Conservation (phyloP, 2,329 filamentous ascomycete genomes). For the Trichophaea hybrida region DNA sequence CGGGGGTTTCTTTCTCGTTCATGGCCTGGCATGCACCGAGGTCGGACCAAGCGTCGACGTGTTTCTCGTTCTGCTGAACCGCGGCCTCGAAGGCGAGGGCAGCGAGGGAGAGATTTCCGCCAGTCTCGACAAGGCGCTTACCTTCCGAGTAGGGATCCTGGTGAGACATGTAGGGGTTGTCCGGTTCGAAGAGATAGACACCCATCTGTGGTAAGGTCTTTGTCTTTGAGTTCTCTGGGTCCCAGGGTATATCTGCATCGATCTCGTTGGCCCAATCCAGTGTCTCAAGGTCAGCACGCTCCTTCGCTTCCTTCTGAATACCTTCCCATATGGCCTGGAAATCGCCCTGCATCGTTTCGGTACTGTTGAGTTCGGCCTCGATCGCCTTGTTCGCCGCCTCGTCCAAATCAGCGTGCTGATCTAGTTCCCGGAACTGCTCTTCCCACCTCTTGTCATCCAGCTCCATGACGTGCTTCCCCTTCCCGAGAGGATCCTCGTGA, state of each 20-base stretch:
- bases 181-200: conserved; percentile 86
- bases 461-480: conserved; percentile 69
- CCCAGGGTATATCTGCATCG: conserved; percentile 51
- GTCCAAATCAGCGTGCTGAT: conserved; percentile 43
- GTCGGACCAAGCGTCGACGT: conserved; percentile 86
- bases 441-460: conserved; percentile 92
- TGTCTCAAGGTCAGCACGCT: conserved; percentile 42
- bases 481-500: conserved; percentile 31
- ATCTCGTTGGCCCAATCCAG: conserved; percentile 57
- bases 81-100: conserved; percentile 92
- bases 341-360: conserved; percentile 62
- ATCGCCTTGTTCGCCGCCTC: conserved; percentile 55
- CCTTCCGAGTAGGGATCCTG: conserved; percentile 85
- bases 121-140: conserved; percentile 79
- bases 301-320: conserved; percentile 56
- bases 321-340: conserved; percentile 84
- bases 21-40: conserved; percentile 88
- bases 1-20: conserved; percentile 95
- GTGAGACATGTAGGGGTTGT: conserved; percentile 74
- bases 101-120: conserved; percentile 84
- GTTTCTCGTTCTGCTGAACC: conserved; percentile 72
- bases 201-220: conserved; percentile 60
- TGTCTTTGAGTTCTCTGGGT: conserved; percentile 47
- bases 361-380: conserved; percentile 72
- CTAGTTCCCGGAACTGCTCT: conserved; percentile 83